Evolutionary conservation across 306 rosid genomes (phyloP), one percentile per base, ranked within the genome.

Genomic region (Betula pendula): DNA sequence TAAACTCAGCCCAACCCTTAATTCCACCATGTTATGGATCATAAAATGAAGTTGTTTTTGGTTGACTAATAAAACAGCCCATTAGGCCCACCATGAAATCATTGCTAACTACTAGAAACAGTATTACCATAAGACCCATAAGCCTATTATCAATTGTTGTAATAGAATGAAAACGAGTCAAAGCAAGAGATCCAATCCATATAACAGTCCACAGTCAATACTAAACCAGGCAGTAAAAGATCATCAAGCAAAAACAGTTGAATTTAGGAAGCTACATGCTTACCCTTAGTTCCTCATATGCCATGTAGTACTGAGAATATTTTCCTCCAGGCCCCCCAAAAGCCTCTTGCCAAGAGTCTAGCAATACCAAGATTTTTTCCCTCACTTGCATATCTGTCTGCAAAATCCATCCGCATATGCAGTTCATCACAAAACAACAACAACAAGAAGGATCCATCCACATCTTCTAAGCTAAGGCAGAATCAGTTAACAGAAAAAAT

Each of bases 331-430:
- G 82, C 17, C 98, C 99, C 53, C 98, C 97, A 47, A 96, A 96
- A 56, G 98, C 99, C 80, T 89, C 97, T 85, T 96, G 97, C 99
- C 98, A 96, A 25, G 93, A 91, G 88, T 89, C 96, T 16, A 96
- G 77, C 88, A 96, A 75, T 55, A 66, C 85, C 79, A 96, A 88
- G 75, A 96, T 85, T 85, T 96, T 96, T 71, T 96, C 94, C 83
- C 99, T 88, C 68, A 92, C 96, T 80, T 88, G 95, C 98, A 96
- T 96, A 83, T 92, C 94, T 73, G 91, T 78, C 99, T 96, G 85
- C 72, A 88, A 75, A 63, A 79, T 78, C 72, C 74, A 85, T 38
- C 52, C 47, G 62, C 40, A 75, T 40, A 35, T 6, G 68, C 69
- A 29, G 73, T 40, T 74, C 56, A 75, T 33, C 29, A 45, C 25